Conservation (phyloP, 441 rosid species). For the California macrophylla region DNA sequence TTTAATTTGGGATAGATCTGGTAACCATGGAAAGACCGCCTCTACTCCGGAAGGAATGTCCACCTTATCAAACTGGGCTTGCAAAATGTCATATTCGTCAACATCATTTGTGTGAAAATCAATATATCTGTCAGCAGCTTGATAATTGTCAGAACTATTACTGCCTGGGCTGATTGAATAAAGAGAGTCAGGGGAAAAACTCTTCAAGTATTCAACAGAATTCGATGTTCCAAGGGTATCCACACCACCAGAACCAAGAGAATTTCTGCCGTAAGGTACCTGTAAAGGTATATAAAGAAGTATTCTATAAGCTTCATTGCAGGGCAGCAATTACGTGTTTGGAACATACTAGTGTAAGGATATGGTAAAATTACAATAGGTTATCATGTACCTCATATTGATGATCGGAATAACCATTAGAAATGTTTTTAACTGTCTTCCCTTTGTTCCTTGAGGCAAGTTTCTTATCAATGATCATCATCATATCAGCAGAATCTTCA, state of each 20-base stretch:
- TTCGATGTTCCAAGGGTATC: conserved; percentile 13
- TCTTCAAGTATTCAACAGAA: conserved; percentile 8
- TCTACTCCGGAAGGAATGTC: conserved; percentile 76
- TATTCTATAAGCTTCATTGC: background rate
- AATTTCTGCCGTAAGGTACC: background rate
- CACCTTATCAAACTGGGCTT: conserved; percentile 54
- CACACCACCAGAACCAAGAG: conserved; percentile 23
- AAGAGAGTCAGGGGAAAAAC: conserved; percentile 25
- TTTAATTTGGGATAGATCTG: conserved; percentile 24
- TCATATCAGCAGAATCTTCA: conserved; percentile 36
- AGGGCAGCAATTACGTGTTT: background rate
- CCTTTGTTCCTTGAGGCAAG: conserved; percentile 44
- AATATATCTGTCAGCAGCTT: conserved; percentile 27
- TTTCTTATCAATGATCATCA: conserved; percentile 28
- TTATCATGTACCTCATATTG: conserved; percentile 27
- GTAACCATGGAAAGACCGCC: conserved; percentile 52
- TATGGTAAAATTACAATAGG: background rate
- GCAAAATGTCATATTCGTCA: conserved; percentile 43
- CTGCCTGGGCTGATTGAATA: conserved; percentile 26
- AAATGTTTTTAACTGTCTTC: conserved; percentile 33
- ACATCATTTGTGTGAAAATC: conserved; percentile 25
- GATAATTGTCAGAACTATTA: conserved; percentile 22
- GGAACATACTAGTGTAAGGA: background rate
- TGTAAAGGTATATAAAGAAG: background rate
- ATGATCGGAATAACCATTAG: conserved; percentile 21